Base-by-base conservation (phyloP, 768 basidiomycete species). In the Russula lepida region DNA sequence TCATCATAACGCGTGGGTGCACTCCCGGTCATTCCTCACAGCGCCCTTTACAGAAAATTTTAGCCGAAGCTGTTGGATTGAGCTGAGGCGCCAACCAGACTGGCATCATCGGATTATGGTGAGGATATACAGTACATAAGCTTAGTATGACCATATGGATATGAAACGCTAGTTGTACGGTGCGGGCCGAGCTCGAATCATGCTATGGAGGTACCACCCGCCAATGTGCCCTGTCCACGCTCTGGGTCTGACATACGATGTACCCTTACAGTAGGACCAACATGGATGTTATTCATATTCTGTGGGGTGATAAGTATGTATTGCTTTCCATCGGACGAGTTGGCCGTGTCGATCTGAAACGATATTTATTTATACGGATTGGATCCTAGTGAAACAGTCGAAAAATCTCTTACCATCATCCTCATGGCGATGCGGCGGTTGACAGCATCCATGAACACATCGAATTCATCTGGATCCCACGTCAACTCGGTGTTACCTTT, bases 251-350 rank as follows among this genome's bases (percentile, higher is more conserved):
- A 77, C 88, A 94, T 90, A 54, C 86, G 79, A 63, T 85, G 80
- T 1, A 93, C 86, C 17, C 82, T 80, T 33, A 93, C 89, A 13
- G 83, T 83, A 4, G 76, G 75, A n/a, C 87, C 86, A 55, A 86
- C 71, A 27, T 76, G 74, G 53, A 92, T 76, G 68, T 84, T 88
- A 47, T 82, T 82, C 89, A 93, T 92, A 67, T 90, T 89, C 67
- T 92, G 90, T n/a, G 95, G 95, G 1, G 95, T 97, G 70, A 98
- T 98, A 48, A 98, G 79, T 55, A 98, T 84, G 69, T 92, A 95
- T 72, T 98, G 95, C 68, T 91, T 93, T 74, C 85, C 84, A 71
- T 92, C 85, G 7, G 88, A 88, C 9, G 83, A 79, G 67, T 89
- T 92, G 8, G 95, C 95, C 2, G 89, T 91, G 28, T 94, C 92